phyloP scores from a whole-genome alignment of 2,329 filamentous ascomycete genomes.

The Cladophialophora immunda region DNA sequence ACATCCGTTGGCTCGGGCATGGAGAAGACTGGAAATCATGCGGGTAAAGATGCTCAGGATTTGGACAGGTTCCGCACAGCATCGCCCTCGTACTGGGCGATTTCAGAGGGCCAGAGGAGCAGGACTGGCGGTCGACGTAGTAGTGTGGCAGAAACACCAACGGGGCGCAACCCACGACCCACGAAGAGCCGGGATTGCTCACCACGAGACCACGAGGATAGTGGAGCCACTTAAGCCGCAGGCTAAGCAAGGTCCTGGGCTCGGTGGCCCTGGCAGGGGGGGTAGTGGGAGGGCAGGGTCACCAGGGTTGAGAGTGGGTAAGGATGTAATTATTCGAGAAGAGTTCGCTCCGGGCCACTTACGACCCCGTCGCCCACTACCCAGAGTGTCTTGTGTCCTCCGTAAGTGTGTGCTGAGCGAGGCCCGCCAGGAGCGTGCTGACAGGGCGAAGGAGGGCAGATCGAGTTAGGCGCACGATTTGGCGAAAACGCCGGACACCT shows the following conservation, averaged over 20 bases:
- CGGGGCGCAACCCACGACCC: constrained; percentile 34
- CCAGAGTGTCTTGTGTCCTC: constrained; percentile 5
- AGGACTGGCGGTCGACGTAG: constrained; percentile 37
- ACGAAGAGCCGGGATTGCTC: constrained; percentile 39
- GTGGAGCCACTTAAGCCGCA: constrained; percentile 37
- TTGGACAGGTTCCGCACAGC: constrained; percentile 35
- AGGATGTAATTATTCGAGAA: constrained; percentile 36
- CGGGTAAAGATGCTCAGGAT: constrained; percentile 35
- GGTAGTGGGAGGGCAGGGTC: not conserved
- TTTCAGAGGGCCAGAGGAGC: constrained; percentile 23
- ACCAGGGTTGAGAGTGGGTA: constrained; percentile 29
- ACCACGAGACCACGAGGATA: constrained; percentile 39
- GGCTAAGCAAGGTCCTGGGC: constrained; percentile 30
- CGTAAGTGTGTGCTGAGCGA: constrained; percentile 3
- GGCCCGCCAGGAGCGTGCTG: constrained; percentile 34
- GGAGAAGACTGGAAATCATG: constrained; percentile 31
- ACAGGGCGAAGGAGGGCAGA: constrained; percentile 27
- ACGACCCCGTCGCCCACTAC: constrained; percentile 25
- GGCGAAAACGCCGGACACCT: constrained; percentile 28
- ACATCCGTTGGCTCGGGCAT: constrained; percentile 36
- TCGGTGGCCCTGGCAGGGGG: constrained; percentile 31
- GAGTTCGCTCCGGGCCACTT: constrained; percentile 30
- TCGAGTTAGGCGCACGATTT: constrained; percentile 33
- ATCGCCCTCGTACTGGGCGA: constrained; percentile 28
- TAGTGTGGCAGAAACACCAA: constrained; percentile 31